Evolutionary conservation across 106 monocot species (phyloP), one percentile per base, ranked within the genome.

Genomic region (Dendrobium officinale): DNA sequence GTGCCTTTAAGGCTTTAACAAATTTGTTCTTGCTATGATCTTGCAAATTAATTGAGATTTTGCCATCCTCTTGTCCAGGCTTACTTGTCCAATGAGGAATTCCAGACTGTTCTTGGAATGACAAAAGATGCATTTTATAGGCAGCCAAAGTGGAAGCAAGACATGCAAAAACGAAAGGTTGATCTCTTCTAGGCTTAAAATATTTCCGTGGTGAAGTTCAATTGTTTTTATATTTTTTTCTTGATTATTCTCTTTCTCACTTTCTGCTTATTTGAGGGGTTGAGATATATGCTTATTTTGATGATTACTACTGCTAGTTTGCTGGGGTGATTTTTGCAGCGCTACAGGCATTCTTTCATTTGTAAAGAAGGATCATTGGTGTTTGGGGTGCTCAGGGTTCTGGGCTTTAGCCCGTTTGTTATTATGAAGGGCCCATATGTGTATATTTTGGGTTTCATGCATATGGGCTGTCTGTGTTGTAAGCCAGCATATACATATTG

Each of bases 81-180:
- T 48, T 94, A 97, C 77, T 81, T 97, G 48, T 88, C 91, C 4
- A 94, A 97, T 68, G 82, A 75, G 4, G 97, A 97, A 67, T 97
- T 97, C 80, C 80, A 87, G 82, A 83, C 85, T 16, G 84, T 97
- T 72, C 59, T 97, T 67, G 90, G 94, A 37, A 85, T 94, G 77
- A 77, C 89, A 43, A 97, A 97, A 78, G 89, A 92, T 22, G 81
- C 86, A 81, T 97, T 97, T 73, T 90, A 97, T 78, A 68, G 31
- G 26, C 89, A 92, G 76, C 97, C 97, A 20, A 92, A 91, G 75
- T 97, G 97, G 94, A 97, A 97, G 80, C 97, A 90, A 81, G 94
- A 97, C 67, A 86, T 92, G 85, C 92, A 89, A 85, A 97, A 97
- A 83, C 89, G 85, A 80, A 94, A 97, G 79, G 75, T 87, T 17